Evolutionary conservation across 768 basidiomycete species (phyloP).

Genomic region (Brasilioporus rufonigricans): DNA sequence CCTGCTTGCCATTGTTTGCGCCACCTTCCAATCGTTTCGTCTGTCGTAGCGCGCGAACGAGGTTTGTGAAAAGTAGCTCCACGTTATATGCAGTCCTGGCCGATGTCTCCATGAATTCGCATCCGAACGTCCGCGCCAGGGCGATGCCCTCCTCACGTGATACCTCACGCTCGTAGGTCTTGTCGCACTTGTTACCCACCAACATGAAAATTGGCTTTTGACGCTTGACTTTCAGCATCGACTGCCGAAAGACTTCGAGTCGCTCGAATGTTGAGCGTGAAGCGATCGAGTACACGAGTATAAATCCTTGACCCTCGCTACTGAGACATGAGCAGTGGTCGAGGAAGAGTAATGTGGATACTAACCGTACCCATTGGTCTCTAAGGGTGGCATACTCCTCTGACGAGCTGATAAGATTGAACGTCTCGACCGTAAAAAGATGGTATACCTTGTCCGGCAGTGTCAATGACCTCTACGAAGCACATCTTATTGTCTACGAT

Average conservation of each 20-base stretch:
- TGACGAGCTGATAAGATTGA: constrained; percentile 35
- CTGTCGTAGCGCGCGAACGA: constrained; percentile 80
- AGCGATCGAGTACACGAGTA: constrained; percentile 94
- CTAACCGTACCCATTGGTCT: constrained; percentile 97
- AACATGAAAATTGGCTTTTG: constrained; percentile 87
- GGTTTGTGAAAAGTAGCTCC: constrained; percentile 82
- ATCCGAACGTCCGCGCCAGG: constrained; percentile 80
- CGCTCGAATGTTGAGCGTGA: constrained; percentile 91
- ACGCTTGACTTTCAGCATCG: constrained; percentile 86
- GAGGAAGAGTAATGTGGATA: constrained; percentile 15
- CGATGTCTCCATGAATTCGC: constrained; percentile 95
- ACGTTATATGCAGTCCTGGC: constrained; percentile 95
- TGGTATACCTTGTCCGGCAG: constrained; percentile 88
- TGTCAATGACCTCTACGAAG: constrained; percentile 95
- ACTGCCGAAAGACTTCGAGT: constrained; percentile 85
- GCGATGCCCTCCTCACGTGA: constrained; percentile 84
- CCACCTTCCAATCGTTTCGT: constrained; percentile 56
- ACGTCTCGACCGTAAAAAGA: background rate
- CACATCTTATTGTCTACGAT: constrained; percentile 95
- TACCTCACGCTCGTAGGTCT: constrained; percentile 87
- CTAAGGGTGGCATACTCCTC: constrained; percentile 97
- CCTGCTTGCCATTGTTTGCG: constrained; percentile 38
- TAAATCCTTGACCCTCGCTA: constrained; percentile 97
- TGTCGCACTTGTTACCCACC: constrained; percentile 96
- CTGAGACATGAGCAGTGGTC: constrained; percentile 8